Percentiles rank a stretch among this genome's conserved stretches.
Conservation (phyloP, 352 stramenopile species). For the Phytophthora litchii region DNA sequence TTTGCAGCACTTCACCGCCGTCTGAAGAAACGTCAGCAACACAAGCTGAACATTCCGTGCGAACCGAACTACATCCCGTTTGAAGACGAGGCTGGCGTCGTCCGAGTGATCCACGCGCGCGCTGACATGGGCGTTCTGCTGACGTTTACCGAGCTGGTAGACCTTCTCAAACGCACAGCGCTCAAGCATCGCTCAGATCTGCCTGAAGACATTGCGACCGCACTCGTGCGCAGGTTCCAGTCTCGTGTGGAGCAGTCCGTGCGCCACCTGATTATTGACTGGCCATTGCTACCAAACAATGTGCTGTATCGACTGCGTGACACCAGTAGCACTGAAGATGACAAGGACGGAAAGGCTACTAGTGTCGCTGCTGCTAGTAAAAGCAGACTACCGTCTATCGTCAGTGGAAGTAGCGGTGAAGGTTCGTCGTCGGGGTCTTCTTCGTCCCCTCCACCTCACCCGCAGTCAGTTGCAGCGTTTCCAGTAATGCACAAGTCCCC, state of each 20-base stretch:
- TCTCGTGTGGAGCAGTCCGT: slow-evolving; percentile 67
- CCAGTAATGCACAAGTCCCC: slow-evolving; percentile 13
- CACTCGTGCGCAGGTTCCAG: slow-evolving; percentile 60
- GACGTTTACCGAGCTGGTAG: slow-evolving; percentile 68
- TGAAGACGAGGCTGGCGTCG: slow-evolving; percentile 70
- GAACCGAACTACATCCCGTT: slow-evolving; percentile 70
- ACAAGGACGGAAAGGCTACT: slow-evolving; percentile 22
- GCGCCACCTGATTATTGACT: slow-evolving; percentile 67
- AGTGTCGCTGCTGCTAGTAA: slow-evolving; percentile 10
- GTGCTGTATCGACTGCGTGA: slow-evolving; percentile 45
- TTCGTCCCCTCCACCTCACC: slow-evolving; percentile 30
- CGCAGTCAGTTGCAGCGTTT: slow-evolving; percentile 13
- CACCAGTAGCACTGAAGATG: slow-evolving; percentile 5
- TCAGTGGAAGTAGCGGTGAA: slow-evolving; percentile 23
- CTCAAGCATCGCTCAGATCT: slow-evolving; percentile 58
- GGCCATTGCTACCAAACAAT: slow-evolving; percentile 44
- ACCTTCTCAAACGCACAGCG: slow-evolving; percentile 66
- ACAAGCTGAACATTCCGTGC: slow-evolving; percentile 43
- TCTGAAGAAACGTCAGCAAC: slow-evolving; percentile 66
- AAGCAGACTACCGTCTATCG: slow-evolving; percentile 14
- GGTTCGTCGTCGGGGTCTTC: slow-evolving; percentile 31
- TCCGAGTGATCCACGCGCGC: slow-evolving; percentile 72
- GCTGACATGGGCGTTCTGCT: slow-evolving; percentile 75
- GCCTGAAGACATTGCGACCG: slow-evolving; percentile 39
- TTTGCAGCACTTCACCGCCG: slow-evolving; percentile 72